Evolutionary conservation across 495 filamentous ascomycete species (phyloP).

Genomic region (Margaritispora aquatica): DNA sequence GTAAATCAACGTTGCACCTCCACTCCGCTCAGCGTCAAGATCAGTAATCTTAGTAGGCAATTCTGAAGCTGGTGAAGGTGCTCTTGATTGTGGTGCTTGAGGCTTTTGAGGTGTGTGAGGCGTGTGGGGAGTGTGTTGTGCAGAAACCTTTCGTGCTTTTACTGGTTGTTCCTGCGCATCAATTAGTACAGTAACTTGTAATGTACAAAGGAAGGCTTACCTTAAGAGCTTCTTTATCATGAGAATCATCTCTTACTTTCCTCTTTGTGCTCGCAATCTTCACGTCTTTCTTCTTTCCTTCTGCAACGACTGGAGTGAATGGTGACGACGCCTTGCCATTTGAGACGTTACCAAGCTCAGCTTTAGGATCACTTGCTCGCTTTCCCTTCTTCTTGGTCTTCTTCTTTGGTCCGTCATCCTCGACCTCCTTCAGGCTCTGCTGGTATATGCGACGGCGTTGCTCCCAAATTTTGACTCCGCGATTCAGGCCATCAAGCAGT

Average conservation of each 20-base stretch:
- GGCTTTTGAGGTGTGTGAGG: conserved; percentile 21
- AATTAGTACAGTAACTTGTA: conserved; percentile 7
- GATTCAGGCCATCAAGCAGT: conserved; percentile 63
- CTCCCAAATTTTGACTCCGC: conserved; percentile 85
- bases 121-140: conserved; percentile 19
- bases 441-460: conserved; percentile 50
- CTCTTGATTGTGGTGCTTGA: conserved; percentile 23
- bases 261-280: conserved; percentile 35
- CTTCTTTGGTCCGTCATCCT: conserved; percentile 34
- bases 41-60: conserved; percentile 28
- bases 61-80: conserved; percentile 20
- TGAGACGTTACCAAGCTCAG: conserved; percentile 24
- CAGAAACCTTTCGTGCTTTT: conserved; percentile 49
- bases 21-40: conserved; percentile 36
- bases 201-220: conserved; percentile 24
- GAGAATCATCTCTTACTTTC: conserved; percentile 40
- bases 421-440: conserved; percentile 34
- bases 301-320: conserved; percentile 26
- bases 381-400: conserved; percentile 48
- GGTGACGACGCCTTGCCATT: conserved; percentile 32
- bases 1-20: conserved; percentile 33
- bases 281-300: conserved; percentile 28
- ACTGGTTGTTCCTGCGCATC: conserved; percentile 29
- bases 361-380: conserved; percentile 42
- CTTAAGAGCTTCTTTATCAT: conserved; percentile 34